Evolutionary conservation across 768 basidiomycete genomes (phyloP), one percentile per base, ranked within the genome.

Genomic region (Cubamyces lactineus): DNA sequence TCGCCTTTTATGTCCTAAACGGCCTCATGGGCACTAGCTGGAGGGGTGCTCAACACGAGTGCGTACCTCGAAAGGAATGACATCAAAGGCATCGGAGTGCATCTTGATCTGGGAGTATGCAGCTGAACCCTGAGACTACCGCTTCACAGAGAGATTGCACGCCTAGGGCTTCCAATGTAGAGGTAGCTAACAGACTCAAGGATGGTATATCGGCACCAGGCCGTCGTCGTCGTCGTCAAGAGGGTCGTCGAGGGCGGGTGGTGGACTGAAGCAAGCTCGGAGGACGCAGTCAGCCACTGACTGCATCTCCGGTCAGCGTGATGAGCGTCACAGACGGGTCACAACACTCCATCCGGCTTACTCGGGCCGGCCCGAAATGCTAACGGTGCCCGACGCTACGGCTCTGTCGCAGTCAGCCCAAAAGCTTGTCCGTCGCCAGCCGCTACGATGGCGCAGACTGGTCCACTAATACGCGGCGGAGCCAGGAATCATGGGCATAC

Each of bases 1-100:
- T 88, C 81, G 48, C 91, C 92, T 71, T 85, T 86, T 79, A 94
- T 91, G 72, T 94, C 92, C 92, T 93, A 69, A 19, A 47, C 15
- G 51, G 46, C 15, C 45, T 47, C 45, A 45, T 65, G 13, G 52
- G 54, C 57, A 63, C 49, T 47, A 13, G 46, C 46, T 61, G 59
- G 51, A 52, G 7, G 53, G 30, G 58, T 53, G 23, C 7, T 16
- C 8, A 26, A 16, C 30, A 40, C 12, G 43, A 23, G 15, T 57
- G 75, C 84, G 58, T 53, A 89, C 92, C 78, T 91, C 88, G 78
- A 82, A 94, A 40, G 92, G 92, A 72, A 94, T 92, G 64, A 92
- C 88, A 79, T 94, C 92, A 73, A 94, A 94, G 19, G 91, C 84
- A 73, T 90, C 88, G 45, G 87, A 85, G 64, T 71, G 72, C 69